Conservation (phyloP, 768 basidiomycete genomes). For the Podaxis rugospora region DNA sequence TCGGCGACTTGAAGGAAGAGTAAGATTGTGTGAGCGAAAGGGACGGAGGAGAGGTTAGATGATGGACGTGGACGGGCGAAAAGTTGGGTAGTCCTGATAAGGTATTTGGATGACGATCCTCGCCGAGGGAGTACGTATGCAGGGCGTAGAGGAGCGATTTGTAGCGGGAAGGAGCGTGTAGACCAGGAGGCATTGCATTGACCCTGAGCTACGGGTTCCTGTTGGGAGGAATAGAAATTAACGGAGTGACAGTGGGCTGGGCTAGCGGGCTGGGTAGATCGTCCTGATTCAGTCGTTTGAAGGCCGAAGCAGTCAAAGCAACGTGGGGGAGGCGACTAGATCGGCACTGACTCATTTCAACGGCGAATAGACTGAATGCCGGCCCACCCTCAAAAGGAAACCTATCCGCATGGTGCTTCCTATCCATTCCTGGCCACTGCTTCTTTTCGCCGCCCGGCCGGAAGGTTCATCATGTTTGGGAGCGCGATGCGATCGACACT, state of each 20-base stretch:
- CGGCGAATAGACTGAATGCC: slow-evolving; percentile 6
- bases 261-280: background rate
- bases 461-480: background rate
- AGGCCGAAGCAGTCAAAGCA: slow-evolving; percentile 14
- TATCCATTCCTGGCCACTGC: slow-evolving; percentile 12
- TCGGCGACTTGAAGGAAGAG: slow-evolving; percentile 16
- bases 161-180: background rate
- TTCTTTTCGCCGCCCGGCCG: slow-evolving; percentile 9
- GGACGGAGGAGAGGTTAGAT: slow-evolving; percentile 5
- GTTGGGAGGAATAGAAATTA: background rate
- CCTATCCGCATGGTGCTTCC: background rate
- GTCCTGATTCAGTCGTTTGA: slow-evolving; percentile 13
- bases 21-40: slow-evolving; percentile 5
- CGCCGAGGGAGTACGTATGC: background rate
- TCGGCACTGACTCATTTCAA: slow-evolving; percentile 19
- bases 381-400: slow-evolving; percentile 9
- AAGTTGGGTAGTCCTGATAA: slow-evolving; percentile 5
- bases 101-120: slow-evolving; percentile 9
- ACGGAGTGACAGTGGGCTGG: background rate
- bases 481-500: slow-evolving; percentile 11
- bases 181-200: slow-evolving; percentile 2
- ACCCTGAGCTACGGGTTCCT: background rate
- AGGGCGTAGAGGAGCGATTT: background rate
- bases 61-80: slow-evolving; percentile 7
- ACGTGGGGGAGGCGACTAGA: slow-evolving; percentile 18